Evolutionary conservation across 805 yeast genomes (phyloP).

Genomic region (Pichia kluyveri): DNA sequence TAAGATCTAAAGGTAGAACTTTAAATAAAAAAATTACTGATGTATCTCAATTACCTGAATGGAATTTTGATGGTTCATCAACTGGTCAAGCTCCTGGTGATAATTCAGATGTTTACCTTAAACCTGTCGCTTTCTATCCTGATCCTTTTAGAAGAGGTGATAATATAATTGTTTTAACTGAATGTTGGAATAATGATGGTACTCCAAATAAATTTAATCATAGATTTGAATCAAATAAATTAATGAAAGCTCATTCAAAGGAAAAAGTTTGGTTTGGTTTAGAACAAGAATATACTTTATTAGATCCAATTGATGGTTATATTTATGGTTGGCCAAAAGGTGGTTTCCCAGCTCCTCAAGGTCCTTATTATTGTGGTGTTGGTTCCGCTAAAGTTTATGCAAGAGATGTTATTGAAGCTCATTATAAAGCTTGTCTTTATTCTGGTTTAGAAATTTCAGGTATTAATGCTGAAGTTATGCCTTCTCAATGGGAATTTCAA

Average conservation of each 20-base stretch:
- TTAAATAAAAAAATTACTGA: constrained; percentile 56
- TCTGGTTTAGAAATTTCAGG: constrained; percentile 90
- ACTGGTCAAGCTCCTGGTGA: constrained; percentile 98
- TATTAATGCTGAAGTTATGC: constrained; percentile 99
- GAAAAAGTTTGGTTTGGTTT: constrained; percentile 95
- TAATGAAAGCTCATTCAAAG: constrained; percentile 83
- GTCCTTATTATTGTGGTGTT: constrained; percentile 99
- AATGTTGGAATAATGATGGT: constrained; percentile 98
- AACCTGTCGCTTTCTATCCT: constrained; percentile 91
- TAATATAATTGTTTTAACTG: constrained; percentile 88
- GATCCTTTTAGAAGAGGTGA: constrained; percentile 99
- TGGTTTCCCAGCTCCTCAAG: constrained; percentile 99
- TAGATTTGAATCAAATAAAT: constrained; percentile 93
- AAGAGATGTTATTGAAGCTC: constrained; percentile 97
- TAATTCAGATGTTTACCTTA: constrained; percentile 88
- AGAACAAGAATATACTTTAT: constrained; percentile 97
- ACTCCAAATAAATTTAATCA: constrained; percentile 98
- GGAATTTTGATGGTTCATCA: constrained; percentile 99
- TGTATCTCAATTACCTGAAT: constrained; percentile 87
- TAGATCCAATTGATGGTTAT: constrained; percentile 73
- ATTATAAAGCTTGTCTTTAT: constrained; percentile 94
- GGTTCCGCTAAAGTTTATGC: constrained; percentile 98
- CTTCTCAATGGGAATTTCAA: constrained; percentile 99
- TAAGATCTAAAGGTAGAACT: constrained; percentile 94
- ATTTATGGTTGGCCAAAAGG: constrained; percentile 99